Base-by-base conservation (phyloP, 495 filamentous ascomycete species). In the Penicillium bovifimosum region DNA sequence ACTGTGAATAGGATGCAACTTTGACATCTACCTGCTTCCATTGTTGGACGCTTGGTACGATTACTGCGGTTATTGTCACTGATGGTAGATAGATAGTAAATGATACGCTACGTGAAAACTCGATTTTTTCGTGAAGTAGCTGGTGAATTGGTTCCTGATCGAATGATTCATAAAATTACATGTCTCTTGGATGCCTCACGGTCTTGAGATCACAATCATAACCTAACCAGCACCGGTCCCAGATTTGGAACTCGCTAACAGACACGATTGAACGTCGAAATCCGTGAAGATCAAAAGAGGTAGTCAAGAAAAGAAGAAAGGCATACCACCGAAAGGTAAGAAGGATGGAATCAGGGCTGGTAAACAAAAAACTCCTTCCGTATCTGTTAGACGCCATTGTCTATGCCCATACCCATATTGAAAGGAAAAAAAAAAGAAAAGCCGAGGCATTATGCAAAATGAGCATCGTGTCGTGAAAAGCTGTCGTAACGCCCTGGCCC, bases 341-440 rank as follows among this genome's bases (percentile, higher is more conserved):
- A n/a, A 16, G n/a, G 34, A 16, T 20, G 20, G 45, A 52, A 50
- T 40, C 44, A 52, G 54, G 36, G 42, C 54, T 27, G 44, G 11
- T 32, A 46, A 56, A 52, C 46, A 46, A 33, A 43, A 58, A 71
- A 73, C 66, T 65, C 63, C 64, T 45, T 60, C 67, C 62, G 41
- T 60, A 58, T 69, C 61, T 68, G 48, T 60, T 36, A 61, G 59
- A 64, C 67, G 69, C 71, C 69, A 54, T 68, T 62, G 54, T 72
- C 71, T 74, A 74, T 72, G 56, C 67, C 62, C 62, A 52, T 47
- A 53, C 36, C 55, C 53, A 62, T 54, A 50, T 47, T 52, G 46
- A 53, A 20, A 41, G 41, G 63, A 41, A 55, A 60, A 46, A 39
- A 52, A 63, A 55, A 16, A 26, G 13, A 50, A 4, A 50, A 32